These are phyloP conservation scores for Tuctoria greenei DNA, from an alignment of 176 grass and related monocot species.

Conservation along the genomic window DNA sequence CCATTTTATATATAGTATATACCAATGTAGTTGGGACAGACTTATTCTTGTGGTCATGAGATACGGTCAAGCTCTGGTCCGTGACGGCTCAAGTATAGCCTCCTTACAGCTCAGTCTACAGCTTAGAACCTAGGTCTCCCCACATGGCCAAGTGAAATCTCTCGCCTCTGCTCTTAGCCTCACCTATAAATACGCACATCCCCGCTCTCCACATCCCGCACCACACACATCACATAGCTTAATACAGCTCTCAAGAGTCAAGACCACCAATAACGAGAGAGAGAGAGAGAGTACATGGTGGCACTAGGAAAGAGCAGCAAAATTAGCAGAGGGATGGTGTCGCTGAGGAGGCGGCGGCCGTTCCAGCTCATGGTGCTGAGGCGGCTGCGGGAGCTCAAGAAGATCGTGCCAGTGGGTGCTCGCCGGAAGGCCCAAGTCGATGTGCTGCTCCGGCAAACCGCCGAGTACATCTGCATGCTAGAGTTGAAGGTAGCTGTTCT, in stretches of 20 bases:
- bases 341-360: constrained; percentile 40
- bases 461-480: constrained; percentile 52
- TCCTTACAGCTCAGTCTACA: constrained; percentile 53
- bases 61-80: constrained; percentile 34
- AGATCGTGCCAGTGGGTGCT: constrained; percentile 41
- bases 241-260: constrained; percentile 23
- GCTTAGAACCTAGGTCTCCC: constrained; percentile 49
- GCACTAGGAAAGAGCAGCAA: constrained; percentile 20
- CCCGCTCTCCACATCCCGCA: constrained; percentile 15
- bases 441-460: constrained; percentile 44
- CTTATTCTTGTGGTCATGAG: too few species aligned
- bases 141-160: constrained; percentile 47
- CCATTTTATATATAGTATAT: too few species aligned
- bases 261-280: too few species aligned
- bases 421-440: constrained; percentile 22
- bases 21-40: too few species aligned
- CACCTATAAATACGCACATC: constrained; percentile 36
- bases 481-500: constrained; percentile 52
- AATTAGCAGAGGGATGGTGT: constrained; percentile 35
- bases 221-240: constrained; percentile 22
- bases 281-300: constrained; percentile 35
- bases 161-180: not conserved
- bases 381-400: constrained; percentile 55
- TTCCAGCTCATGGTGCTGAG: constrained; percentile 54
- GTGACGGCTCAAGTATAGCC: constrained; percentile 43